Base-by-base conservation (phyloP, 371 early-diverging fungal species). In the Rhizomucor pusillus region DNA sequence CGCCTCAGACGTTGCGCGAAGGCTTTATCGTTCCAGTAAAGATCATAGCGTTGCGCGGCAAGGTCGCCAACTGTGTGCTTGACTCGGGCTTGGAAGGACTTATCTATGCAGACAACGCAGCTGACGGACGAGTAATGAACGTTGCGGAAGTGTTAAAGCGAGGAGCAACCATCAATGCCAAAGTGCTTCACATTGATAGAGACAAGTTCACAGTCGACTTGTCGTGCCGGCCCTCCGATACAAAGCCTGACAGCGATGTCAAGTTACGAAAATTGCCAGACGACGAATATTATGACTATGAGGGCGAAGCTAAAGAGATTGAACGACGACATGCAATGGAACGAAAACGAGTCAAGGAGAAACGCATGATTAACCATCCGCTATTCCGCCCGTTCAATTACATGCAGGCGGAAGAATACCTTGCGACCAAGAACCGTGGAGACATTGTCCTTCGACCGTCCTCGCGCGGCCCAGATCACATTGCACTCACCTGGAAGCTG, bases 401-500 rank as follows among this genome's bases (percentile, higher is more conserved):
- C 59, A 62, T 77, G 29, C 83, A 91, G 57, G 96, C 97, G 3
- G 86, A 88, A 60, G 76, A 82, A 40, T 89, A 84, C 50, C 71
- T 97, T 44, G 67, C 80, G 7, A 63, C 66, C 14, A 77, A 87
- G 19, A 80, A 76, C 14, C 75, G 82, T 19, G 99, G 98, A 29
- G 88, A 89, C 25, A 69, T 88, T n/a, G 90, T 99, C 12, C 89
- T 99, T 50, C 87, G 98, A 18, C 97, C 97, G 1, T 95, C 96
- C 13, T 90, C 91, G 4, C 82, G 86, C 11, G 95, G 96, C 11
- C 69, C 75, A 22, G 86, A 92, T 60, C 92, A 93, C 63, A 76
- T 99, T 16, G 87, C 91, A 0, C 85, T 97, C 24, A 95, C 95
- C 4, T 97, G 95, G 93, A 95, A 96, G 59, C 84, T 96, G 12